Conservation (phyloP, 2,329 filamentous ascomycete genomes). For the Aspergillus novofumigatus region DNA sequence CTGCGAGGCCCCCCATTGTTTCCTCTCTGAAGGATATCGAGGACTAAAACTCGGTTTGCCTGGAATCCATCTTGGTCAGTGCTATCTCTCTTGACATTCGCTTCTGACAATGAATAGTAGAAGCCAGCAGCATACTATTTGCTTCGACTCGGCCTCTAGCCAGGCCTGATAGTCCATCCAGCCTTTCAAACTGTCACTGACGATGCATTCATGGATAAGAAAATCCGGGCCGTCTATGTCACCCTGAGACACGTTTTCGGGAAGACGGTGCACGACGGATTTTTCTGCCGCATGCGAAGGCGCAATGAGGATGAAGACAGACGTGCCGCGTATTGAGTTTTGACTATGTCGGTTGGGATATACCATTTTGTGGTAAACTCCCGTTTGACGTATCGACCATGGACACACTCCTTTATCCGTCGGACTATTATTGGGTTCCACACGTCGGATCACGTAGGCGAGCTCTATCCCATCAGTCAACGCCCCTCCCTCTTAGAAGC, state of each 20-base stretch:
- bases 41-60: slow-evolving; percentile 4
- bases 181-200: slow-evolving; percentile 6
- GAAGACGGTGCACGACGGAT: not conserved
- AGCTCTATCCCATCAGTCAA: slow-evolving; percentile 5
- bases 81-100: not conserved
- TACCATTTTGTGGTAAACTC: slow-evolving; percentile 10
- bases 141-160: slow-evolving; percentile 9
- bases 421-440: slow-evolving; percentile 5
- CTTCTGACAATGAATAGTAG: not conserved
- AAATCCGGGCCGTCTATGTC: not conserved
- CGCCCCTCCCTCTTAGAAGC: not conserved
- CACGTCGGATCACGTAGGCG: slow-evolving; percentile 12
- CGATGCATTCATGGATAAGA: slow-evolving; percentile 6
- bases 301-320: slow-evolving; percentile 6
- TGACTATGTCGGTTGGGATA: not conserved
- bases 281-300: slow-evolving; percentile 4
- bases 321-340: not conserved
- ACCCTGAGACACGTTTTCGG: not conserved
- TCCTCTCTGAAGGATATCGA: slow-evolving; percentile 1
- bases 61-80: not conserved
- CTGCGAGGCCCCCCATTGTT: not conserved
- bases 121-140: slow-evolving; percentile 1
- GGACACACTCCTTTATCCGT: slow-evolving; percentile 1
- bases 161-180: slow-evolving; percentile 14
- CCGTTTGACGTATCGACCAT: slow-evolving; percentile 15